Percentiles rank a stretch among this genome's conserved stretches.
Conservation (phyloP, 768 basidiomycete genomes). For the Jaapia argillacea region DNA sequence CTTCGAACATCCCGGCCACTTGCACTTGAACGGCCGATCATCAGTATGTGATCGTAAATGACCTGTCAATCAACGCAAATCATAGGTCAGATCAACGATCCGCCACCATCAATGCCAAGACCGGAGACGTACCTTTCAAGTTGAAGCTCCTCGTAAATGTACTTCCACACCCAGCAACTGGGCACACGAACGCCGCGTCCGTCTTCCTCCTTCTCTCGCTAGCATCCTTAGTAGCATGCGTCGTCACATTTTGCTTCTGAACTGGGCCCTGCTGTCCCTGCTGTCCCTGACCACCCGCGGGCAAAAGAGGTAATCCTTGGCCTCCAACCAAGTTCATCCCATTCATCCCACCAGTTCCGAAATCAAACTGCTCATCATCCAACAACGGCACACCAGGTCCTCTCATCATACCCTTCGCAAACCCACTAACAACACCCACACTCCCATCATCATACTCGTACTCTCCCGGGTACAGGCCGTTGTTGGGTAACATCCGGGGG, state of each 20-base stretch:
- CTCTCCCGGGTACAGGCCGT: neutral
- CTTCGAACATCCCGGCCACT: slow-evolving; percentile 91
- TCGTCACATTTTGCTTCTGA: slow-evolving; percentile 81
- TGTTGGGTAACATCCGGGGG: neutral
- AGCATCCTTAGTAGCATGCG: slow-evolving; percentile 80
- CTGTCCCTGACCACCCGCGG: slow-evolving; percentile 9
- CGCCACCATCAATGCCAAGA: slow-evolving; percentile 6
- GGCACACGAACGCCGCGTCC: slow-evolving; percentile 83
- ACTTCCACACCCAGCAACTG: slow-evolving; percentile 90
- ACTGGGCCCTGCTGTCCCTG: slow-evolving; percentile 16
- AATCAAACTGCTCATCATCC: slow-evolving; percentile 3
- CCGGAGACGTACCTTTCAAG: slow-evolving; percentile 55
- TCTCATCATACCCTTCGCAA: neutral
- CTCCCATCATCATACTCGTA: neutral
- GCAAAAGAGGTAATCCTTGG: slow-evolving; percentile 1
- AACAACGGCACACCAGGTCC: slow-evolving; percentile 9
- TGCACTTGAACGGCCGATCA: slow-evolving; percentile 90
- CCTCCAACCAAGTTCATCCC: slow-evolving; percentile 8
- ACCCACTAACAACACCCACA: neutral
- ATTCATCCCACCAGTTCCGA: slow-evolving; percentile 3
- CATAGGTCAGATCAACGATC: slow-evolving; percentile 8
- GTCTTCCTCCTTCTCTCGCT: slow-evolving; percentile 80
- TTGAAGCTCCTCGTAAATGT: slow-evolving; percentile 97
- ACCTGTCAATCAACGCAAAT: no score
- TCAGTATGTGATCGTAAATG: slow-evolving; percentile 92